Evolutionary conservation across 352 stramenopile species (phyloP).

Genomic region (Achlya hypogyna): DNA sequence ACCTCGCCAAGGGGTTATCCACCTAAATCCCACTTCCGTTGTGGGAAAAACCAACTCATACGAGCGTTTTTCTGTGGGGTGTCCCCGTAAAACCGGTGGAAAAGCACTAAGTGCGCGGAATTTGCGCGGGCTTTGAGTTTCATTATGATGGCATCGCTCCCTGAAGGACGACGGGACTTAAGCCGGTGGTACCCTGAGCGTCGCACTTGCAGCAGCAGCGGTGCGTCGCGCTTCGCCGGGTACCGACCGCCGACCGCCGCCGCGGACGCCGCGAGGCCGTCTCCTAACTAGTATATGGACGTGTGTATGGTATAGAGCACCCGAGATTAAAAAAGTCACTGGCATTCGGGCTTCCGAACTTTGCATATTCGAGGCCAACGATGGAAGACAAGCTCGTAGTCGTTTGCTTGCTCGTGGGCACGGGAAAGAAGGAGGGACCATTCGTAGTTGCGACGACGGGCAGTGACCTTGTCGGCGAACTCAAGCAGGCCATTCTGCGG

Average conservation of each 20-base stretch:
- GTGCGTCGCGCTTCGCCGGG: no score
- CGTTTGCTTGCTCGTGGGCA: constrained; percentile 11
- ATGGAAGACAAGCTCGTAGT: constrained; percentile 14
- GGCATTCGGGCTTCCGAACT: neutral
- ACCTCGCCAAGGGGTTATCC: no score
- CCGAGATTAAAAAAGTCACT: neutral
- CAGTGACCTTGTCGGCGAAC: constrained; percentile 3
- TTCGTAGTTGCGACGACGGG: neutral
- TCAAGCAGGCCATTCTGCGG: constrained; percentile 13
- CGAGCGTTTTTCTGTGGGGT: neutral
- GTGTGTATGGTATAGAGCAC: neutral
- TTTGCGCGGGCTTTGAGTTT: neutral
- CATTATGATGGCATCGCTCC: neutral
- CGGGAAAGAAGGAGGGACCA: constrained; percentile 13
- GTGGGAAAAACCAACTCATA: neutral
- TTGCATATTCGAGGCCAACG: neutral
- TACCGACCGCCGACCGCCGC: neutral
- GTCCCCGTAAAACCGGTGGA: neutral
- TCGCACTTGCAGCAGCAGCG: neutral
- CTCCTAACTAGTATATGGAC: neutral
- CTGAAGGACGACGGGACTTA: neutral
- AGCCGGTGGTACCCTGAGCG: neutral
- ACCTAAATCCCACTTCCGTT: neutral
- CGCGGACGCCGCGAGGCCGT: neutral
- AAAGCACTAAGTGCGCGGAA: neutral